Conservation (phyloP, 116 monocot genomes). For the Posidonia oceanica region DNA sequence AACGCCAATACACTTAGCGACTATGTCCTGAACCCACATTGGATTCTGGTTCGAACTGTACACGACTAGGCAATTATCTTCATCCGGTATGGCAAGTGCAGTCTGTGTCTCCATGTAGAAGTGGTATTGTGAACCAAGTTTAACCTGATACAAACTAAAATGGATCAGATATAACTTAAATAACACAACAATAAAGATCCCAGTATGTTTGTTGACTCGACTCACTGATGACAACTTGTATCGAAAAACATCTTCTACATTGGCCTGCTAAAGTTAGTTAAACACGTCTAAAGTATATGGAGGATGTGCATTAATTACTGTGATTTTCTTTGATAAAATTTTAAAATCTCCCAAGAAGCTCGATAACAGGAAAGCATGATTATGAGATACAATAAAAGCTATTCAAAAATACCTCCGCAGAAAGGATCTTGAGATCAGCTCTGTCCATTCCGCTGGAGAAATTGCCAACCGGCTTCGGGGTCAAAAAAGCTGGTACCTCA, state of each 20-base stretch:
- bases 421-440: slow-evolving; percentile 74
- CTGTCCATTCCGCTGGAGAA: slow-evolving; percentile 59
- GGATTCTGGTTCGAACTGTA: slow-evolving; percentile 67
- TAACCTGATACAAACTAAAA: slow-evolving; percentile 29
- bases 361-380: too few relatives aligned
- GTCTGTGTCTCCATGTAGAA: slow-evolving; percentile 95
- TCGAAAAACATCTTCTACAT: too few relatives aligned
- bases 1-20: slow-evolving; percentile 73
- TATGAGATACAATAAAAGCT: too few relatives aligned
- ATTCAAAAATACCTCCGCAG: slow-evolving; percentile 39
- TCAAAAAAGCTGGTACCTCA: slow-evolving; percentile 23
- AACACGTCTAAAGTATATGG: too few relatives aligned
- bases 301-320: too few relatives aligned
- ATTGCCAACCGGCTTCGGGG: slow-evolving; percentile 51
- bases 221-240: too few relatives aligned
- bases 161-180: neutral
- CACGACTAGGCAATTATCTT: slow-evolving; percentile 77
- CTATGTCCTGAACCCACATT: slow-evolving; percentile 20
- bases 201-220: too few relatives aligned
- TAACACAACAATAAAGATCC: too few relatives aligned
- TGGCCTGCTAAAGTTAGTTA: too few relatives aligned
- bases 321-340: too few relatives aligned
- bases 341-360: too few relatives aligned
- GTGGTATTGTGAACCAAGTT: slow-evolving; percentile 67
- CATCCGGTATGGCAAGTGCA: slow-evolving; percentile 78